Conservation (phyloP, 1,139 yeast species). For the Suhomyces yuchorum region DNA sequence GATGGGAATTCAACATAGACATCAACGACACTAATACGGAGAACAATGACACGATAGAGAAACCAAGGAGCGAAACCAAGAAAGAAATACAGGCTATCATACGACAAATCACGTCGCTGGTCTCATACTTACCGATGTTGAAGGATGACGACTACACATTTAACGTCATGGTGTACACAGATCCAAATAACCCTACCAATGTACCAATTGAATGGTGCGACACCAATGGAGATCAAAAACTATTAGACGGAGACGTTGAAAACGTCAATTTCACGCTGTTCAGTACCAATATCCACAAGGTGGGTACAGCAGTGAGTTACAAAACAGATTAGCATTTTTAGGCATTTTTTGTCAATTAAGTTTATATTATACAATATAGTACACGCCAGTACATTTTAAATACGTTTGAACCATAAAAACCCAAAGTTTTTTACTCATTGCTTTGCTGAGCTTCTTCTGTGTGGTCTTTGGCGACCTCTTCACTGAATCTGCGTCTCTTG, state of each 20-base stretch:
- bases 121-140: constrained; percentile 79
- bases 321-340: constrained; percentile 29
- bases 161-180: constrained; percentile 84
- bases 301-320: constrained; percentile 80
- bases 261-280: constrained; percentile 71
- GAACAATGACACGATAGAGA: constrained; percentile 18
- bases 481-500: constrained; percentile 44
- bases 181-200: constrained; percentile 58
- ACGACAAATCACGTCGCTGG: constrained; percentile 87
- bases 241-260: constrained; percentile 58
- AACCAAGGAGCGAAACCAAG: constrained; percentile 57
- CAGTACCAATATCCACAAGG: constrained; percentile 66
- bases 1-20: constrained; percentile 83
- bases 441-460: neutral
- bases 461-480: constrained; percentile 1
- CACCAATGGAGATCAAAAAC: constrained; percentile 58
- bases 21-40: constrained; percentile 25
- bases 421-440: neutral
- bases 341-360: neutral
- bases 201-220: constrained; percentile 90
- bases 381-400: neutral
- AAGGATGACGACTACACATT: constrained; percentile 72
- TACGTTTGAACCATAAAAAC: neutral
- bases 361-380: constrained; percentile 6
- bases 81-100: constrained; percentile 81